Evolutionary conservation across 495 filamentous ascomycete species (phyloP), one percentile per base, ranked within the genome.

Genomic region (Aspergillus leporis): DNA sequence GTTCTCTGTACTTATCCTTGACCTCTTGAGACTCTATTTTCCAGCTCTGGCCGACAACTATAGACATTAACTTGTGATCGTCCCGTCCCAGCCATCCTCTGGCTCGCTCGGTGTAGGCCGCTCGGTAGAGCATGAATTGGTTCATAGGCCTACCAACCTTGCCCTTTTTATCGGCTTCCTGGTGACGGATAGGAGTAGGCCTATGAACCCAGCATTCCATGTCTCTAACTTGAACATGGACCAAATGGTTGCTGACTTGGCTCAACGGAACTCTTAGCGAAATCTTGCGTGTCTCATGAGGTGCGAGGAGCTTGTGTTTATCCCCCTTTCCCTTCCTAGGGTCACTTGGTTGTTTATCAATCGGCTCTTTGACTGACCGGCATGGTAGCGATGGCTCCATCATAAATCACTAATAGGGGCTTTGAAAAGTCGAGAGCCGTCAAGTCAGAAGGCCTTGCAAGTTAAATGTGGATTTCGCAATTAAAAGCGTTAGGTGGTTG

Each of bases 111-210:
- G 93, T 88, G 66, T 89, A 98, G 5, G 93, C 91, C 48, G 93
- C 96, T 8, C 95, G 88, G 70, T 98, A 98, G 25, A 98, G 81
- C 90, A 98, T 98, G 80, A 98, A 98, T 2, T 91, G 93, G 68
- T 98, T 98, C 90, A 97, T 98, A 0, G 94, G 94, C 31, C 94
- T 80, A 61, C 93, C 90, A 56, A 98, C 81, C 64, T 92, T 91
- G 4, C 90, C 90, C 30, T 90, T 87, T 65, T 87, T 85, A 58
- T 86, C 81, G 55, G 82, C 85, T 64, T 95, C 89, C 62, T 79
- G 70, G 38, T 75, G 78, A 51, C 94, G 85, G 7, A 76, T 81
- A 43, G 90, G 85, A 3, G 78, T 73, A 8, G 88, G 77, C 46
- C 94, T 81, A 64, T 88, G 85, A 22, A 96, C 93, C 78, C 87